Evolutionary conservation across 805 yeast genomes (phyloP).

Genomic region (Ogataea henricii): DNA sequence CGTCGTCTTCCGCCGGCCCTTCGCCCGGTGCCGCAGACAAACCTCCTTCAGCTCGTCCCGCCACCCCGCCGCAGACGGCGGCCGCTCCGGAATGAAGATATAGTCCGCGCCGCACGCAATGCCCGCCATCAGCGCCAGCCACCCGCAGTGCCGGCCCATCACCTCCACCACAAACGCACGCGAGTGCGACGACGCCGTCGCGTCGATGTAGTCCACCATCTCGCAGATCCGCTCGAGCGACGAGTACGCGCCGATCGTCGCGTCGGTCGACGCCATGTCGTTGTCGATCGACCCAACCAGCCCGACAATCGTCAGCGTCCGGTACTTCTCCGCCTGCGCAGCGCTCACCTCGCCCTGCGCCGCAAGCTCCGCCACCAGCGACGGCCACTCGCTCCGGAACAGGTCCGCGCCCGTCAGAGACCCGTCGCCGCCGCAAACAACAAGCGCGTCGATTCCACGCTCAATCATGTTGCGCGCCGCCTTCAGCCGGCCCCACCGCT

Average conservation of each 20-base stretch:
- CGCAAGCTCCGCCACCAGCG: constrained; percentile 72
- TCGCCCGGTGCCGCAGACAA: constrained; percentile 74
- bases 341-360: constrained; percentile 55
- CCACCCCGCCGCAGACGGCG: constrained; percentile 78
- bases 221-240: constrained; percentile 91
- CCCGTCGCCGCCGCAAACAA: constrained; percentile 99
- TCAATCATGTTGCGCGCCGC: constrained; percentile 85
- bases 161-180: constrained; percentile 98
- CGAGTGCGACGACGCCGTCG: constrained; percentile 95
- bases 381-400: constrained; percentile 94
- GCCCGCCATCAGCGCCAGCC: constrained; percentile 98
- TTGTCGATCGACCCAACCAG: constrained; percentile 96
- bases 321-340: constrained; percentile 61
- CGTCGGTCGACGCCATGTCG: constrained; percentile 96
- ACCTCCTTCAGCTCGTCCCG: constrained; percentile 73
- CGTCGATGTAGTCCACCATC: constrained; percentile 94
- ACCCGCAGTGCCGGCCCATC: constrained; percentile 99
- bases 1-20: constrained; percentile 91
- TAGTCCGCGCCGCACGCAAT: constrained; percentile 95
- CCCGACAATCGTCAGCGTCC: constrained; percentile 84
- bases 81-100: constrained; percentile 92
- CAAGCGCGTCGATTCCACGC: constrained; percentile 89
- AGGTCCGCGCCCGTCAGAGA: constrained; percentile 96
- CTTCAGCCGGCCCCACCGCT: constrained; percentile 77
- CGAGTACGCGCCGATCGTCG: constrained; percentile 95